Base-by-base conservation (phyloP, 441 rosid species). In the Gossypium armourianum region DNA sequence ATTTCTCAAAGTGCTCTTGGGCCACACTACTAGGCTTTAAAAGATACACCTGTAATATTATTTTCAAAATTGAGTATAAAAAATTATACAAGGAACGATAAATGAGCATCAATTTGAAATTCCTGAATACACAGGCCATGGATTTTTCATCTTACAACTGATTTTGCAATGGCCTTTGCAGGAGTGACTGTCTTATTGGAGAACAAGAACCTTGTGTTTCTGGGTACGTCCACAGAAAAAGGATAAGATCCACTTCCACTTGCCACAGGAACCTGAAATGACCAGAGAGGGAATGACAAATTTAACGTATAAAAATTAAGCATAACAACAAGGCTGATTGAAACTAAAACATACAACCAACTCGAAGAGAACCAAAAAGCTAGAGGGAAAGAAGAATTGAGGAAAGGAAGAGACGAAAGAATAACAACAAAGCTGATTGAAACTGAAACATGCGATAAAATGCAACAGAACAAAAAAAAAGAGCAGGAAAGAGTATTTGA, bases 201-300 rank as follows among this genome's bases (percentile, higher is more conserved):
- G 79, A 95, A 95, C 77, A 95, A 80, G 84, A 95, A 95, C 85
- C 97, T 88, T 61, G 98, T 90, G 75, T 92, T 80, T 79, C 96
- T 83, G 49, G 99, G 99, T 77, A 92, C 97, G 75, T 92, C 92
- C 69, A 89, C 92, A 75, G 95, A 79, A 81, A 90, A 95, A 72
- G 98, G 99, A 88, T 89, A 85, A 21, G 98, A 89, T 77, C 95
- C 95, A 76, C 92, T 84, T 82, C 97, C 97, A 85, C 90, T 95
- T 74, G 99, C 98, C 78, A 95, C 93, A 76, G 99, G 99, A 71
- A 95, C 99, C 99, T 95, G 83, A 17, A 50, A 73, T 78, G 65
- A 28, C 71, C 74, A 79, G 13, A 66, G 6, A 55, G 36, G 40
- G 47, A 76, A 58, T 53, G 61, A 76, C 67, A 60, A 55, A 70